Base-by-base conservation (phyloP, 306 rosid genomes). In the Prunus fruticosa region DNA sequence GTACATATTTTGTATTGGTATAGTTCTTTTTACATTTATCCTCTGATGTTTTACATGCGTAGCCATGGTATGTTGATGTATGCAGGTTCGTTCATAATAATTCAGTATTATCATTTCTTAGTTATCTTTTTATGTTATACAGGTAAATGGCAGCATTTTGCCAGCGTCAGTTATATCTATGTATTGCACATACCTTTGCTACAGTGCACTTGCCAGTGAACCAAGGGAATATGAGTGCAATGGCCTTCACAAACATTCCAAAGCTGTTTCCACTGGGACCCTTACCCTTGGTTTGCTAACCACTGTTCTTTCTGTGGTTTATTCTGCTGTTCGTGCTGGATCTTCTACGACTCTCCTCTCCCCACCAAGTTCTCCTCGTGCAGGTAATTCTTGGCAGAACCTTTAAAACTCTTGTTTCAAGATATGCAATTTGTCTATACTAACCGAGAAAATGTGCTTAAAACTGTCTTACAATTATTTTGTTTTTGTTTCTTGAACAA, bases 301-400 rank as follows among this genome's bases (percentile, higher is more conserved):
- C 6, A 96, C 98, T 76, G 89, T 92, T 84, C 87, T 96, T 18
- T 96, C 99, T 2, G 99, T 96, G 74, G 97, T 92, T 60, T 96
- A 96, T 89, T 96, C 99, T 78, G 99, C 99, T 19, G 97, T 94
- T 41, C 97, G 97, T 67, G 97, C 98, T 79, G 97, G 98, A 82
- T 94, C 98, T 63, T 94, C 97, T 19, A 87, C 97, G 0, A 71
- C 93, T 65, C 83, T 91, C 46, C 90, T 94, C 57, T 91, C 98
- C 49, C 94, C 94, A 14, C 97, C 98, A 52, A 85, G 91, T 79
- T 94, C 98, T 50, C 97, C 97, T 60, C 93, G 96, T 66, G 90
- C 96, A 22, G 97, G 98, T 94, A 90, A 74, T 81, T 58, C 47
- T 58, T 50, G 2, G 30, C 34, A 56, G 30, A 74, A 56, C 71